Evolutionary conservation across 495 filamentous ascomycete species (phyloP).

Genomic region (Usnea hakonensis): DNA sequence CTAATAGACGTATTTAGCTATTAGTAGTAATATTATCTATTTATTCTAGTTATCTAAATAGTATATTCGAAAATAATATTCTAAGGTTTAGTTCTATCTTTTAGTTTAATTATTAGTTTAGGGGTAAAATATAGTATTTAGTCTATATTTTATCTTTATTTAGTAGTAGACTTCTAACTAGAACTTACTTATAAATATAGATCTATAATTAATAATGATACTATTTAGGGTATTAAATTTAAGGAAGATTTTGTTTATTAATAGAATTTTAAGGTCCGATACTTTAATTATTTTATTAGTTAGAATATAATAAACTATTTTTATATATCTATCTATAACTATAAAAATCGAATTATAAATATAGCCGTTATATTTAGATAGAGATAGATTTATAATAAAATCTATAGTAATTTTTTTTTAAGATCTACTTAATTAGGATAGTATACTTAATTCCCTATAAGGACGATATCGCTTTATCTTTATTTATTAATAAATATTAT

Average conservation of each 20-base stretch:
- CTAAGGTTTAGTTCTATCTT: conserved; percentile 21
- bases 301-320: conserved; percentile 12
- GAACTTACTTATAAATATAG: conserved; percentile 16
- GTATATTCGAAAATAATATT: conserved; percentile 23
- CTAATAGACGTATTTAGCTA: conserved; percentile 21
- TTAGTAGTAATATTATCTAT: conserved; percentile 14
- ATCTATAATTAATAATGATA: conserved; percentile 11
- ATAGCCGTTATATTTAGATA: not conserved
- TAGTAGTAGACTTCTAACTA: conserved; percentile 13
- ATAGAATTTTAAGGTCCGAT: conserved; percentile 6
- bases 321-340: conserved; percentile 19
- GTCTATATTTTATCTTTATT: not conserved
- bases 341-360: conserved; percentile 20
- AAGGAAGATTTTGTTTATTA: conserved; percentile 1
- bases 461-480: conserved; percentile 9
- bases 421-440: not conserved
- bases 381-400: conserved; percentile 19
- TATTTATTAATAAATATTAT: conserved; percentile 5
- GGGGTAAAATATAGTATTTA: conserved; percentile 8
- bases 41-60: conserved; percentile 22
- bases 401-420: conserved; percentile 20
- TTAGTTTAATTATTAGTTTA: no score
- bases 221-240: not conserved
- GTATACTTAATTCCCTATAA: conserved; percentile 13
- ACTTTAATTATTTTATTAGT: no score